phyloP scores from a whole-genome alignment of 371 early-diverging fungal genomes.

The Mucor sp. region DNA sequence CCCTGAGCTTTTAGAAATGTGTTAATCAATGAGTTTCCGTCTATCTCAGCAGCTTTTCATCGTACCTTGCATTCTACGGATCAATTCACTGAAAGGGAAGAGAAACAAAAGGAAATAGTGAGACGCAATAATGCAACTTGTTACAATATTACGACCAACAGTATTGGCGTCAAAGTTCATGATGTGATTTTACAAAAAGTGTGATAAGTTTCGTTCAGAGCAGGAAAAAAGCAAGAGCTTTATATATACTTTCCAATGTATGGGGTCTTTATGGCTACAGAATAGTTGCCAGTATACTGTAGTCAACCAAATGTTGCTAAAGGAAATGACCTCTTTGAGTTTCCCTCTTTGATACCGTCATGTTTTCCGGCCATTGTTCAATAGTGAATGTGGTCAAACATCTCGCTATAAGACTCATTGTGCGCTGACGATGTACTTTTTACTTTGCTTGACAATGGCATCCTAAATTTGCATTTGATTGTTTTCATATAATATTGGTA shows the following conservation, averaged over 20 bases:
- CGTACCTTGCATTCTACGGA: background rate
- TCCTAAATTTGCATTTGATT: too few species aligned
- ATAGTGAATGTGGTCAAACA: too few species aligned
- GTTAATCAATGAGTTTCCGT: background rate
- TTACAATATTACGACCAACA: background rate
- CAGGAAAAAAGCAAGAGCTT: background rate
- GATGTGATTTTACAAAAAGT: background rate
- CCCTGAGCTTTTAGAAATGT: background rate
- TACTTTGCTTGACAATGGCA: too few species aligned
- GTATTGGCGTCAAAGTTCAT: background rate
- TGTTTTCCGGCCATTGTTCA: too few species aligned
- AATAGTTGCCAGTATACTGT: background rate
- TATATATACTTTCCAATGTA: background rate
- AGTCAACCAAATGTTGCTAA: background rate
- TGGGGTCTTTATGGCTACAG: background rate
- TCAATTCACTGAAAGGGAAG: background rate
- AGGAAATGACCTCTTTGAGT: background rate
- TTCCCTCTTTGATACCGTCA: too few species aligned
- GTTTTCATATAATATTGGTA: too few species aligned
- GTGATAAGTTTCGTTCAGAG: background rate
- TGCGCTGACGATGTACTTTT: too few species aligned
- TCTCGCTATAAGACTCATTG: too few species aligned
- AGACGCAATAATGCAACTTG: background rate
- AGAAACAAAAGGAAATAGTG: background rate
- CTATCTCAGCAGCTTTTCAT: background rate